Evolutionary conservation across 306 rosid genomes (phyloP), one percentile per base, ranked within the genome.

Genomic region (Prunus mongolica): DNA sequence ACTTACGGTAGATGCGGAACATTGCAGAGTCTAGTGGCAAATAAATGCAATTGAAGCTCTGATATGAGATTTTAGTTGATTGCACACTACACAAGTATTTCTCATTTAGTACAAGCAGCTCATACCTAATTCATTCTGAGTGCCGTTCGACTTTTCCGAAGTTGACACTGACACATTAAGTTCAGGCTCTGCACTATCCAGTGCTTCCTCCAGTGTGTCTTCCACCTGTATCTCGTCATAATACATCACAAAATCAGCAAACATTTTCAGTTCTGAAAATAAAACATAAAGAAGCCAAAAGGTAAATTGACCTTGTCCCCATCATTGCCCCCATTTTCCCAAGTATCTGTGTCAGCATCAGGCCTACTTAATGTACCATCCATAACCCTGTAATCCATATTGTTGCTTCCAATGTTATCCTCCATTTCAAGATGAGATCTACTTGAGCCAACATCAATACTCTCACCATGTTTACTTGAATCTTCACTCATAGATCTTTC

Each of bases 111-210:
- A 69, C 57, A 80, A 34, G 55, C 51, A 81, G 52, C 44, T 45
- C 81, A 62, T 82, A 92, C 97, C 96, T 78, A 45, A 86, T 54
- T 82, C 81, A 44, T 65, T 69, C 71, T 44, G 80, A 69, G 30
- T 55, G 27, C 15, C 6, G 20, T 64, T 70, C 12, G 57, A 38
- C 25, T 44, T 75, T 65, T 76, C 84, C 76, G 27, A 50, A 69
- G 74, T 24, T 64, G 71, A 52, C 54, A 81, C 84, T 71, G 22
- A 85, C 68, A 44, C 28, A 69, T 76, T 74, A 44, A 51, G 47
- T 73, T 84, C 61, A 16, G 51, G 67, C 73, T 72, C 79, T 27
- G 65, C 72, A 55, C 82, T 71, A 84, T 83, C 79, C 55, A 74
- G 70, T 70, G 57, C 66, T 67, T 76, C 84, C 71, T 56, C 89